Base-by-base conservation (phyloP, 169 alveolate species). In the Perkinsus marinus region DNA sequence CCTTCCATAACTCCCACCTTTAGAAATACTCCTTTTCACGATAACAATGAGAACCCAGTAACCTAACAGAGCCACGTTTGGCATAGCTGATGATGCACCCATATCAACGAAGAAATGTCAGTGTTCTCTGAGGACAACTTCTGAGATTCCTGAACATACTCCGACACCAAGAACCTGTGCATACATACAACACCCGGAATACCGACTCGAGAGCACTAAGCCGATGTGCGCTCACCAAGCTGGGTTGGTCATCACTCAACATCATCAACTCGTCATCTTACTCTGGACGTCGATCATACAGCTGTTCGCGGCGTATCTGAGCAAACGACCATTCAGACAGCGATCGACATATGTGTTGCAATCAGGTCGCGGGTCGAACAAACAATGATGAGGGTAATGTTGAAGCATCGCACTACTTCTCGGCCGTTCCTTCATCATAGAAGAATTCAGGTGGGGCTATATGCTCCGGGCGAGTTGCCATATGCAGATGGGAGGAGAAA, bases 111-210 rank as follows among this genome's bases (percentile, higher is more conserved):
- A 97, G 41, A 92, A 92, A 90, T 97, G 98, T 38, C 97, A 98
- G 39, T 96, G 94, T 89, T 97, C 98, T 22, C 96, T 93, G 68
- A 98, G 92, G 19, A 95, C 97, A 39, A 94, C 94, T 5, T 99
- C 99, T 91, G 98, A 94, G 43, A 98, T 94, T 16, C 99, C 98
- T 91, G 98, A 94, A 30, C 99, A 99, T 89, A 98, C 97, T 26
- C 99, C 99, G 34, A 98, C 95, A 94, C 97, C 99, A 39, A 98
- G 94, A 13, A 96, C 93, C 92, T 96, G 91, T 57, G 0, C 9
- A 57, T 13, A 16, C n/a, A n/a, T n/a, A n/a, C n/a, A n/a, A n/a
- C n/a, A n/a, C n/a, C n/a, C n/a, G n/a, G n/a, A n/a, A n/a, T n/a
- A n/a, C n/a, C n/a, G n/a, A n/a, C n/a, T n/a, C n/a, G 37, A 30